Percentiles rank a stretch among this genome's conserved stretches.
phyloP scores from a whole-genome alignment of 768 basidiomycete genomes.

The Hygrophoropsis aurantiaca region DNA sequence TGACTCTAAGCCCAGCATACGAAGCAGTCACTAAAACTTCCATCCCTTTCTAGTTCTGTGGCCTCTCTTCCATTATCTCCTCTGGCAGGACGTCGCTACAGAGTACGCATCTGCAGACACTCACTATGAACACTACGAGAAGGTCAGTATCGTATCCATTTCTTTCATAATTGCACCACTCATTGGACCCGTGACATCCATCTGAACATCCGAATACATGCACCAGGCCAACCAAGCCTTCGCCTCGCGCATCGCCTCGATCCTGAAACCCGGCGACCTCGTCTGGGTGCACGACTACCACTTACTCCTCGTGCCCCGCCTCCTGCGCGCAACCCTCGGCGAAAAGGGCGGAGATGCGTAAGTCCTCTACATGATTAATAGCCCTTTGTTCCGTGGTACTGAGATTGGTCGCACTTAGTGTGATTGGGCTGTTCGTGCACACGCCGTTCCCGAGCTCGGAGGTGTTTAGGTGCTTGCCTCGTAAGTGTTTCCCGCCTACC shows the following conservation, averaged over 20 bases:
- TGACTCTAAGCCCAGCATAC: too few relatives aligned
- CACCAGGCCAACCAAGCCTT: slow-evolving; percentile 78
- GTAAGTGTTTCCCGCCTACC: slow-evolving; percentile 45
- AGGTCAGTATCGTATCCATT: slow-evolving; percentile 10
- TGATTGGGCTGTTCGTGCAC: slow-evolving; percentile 92
- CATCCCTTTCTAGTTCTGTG: slow-evolving; percentile 70
- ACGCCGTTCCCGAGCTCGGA: slow-evolving; percentile 98
- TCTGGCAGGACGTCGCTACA: slow-evolving; percentile 95
- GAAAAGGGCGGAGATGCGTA: slow-evolving; percentile 26
- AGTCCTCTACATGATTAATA: slow-evolving; percentile 9
- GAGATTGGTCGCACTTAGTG: too few relatives aligned
- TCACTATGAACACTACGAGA: slow-evolving; percentile 52
- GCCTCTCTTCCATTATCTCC: slow-evolving; percentile 97
- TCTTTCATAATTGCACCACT: too few relatives aligned
- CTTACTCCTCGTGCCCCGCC: slow-evolving; percentile 83
- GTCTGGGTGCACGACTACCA: slow-evolving; percentile 98
- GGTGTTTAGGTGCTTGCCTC: slow-evolving; percentile 90
- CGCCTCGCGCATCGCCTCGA: slow-evolving; percentile 67
- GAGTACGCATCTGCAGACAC: slow-evolving; percentile 85
- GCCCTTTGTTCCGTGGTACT: too few relatives aligned
- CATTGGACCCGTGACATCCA: not conserved
- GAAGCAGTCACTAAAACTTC: slow-evolving; percentile 2
- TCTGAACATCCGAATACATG: not conserved
- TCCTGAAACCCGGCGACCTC: slow-evolving; percentile 87
- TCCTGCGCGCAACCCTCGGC: slow-evolving; percentile 68